These are phyloP conservation scores for Mytilinidion resinicola DNA, from an alignment of 495 filamentous ascomycete genomes.

Conservation along the genomic window DNA sequence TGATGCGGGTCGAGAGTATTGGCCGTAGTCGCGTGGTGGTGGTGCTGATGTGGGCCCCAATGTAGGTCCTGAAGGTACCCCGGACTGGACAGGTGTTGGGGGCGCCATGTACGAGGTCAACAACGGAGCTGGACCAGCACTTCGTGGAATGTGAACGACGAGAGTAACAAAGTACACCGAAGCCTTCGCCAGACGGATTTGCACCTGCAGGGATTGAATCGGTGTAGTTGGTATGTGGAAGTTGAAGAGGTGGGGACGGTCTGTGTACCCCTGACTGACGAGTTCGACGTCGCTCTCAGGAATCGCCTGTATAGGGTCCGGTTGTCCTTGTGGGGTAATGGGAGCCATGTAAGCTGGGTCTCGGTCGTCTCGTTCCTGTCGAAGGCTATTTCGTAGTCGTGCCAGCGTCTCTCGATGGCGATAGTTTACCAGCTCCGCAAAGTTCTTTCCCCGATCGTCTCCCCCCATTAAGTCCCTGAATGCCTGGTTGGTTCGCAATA, in stretches of 20 bases:
- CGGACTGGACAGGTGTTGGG: slow-evolving; percentile 18
- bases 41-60: slow-evolving; percentile 18
- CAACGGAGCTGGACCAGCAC: slow-evolving; percentile 14
- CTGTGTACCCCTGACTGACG: slow-evolving; percentile 23
- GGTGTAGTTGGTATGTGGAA: slow-evolving; percentile 24
- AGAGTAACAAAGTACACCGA: slow-evolving; percentile 32
- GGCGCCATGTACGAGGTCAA: slow-evolving; percentile 22
- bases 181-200: slow-evolving; percentile 29
- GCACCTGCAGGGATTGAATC: slow-evolving; percentile 15
- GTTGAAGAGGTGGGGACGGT: slow-evolving; percentile 17
- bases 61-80: slow-evolving; percentile 8
- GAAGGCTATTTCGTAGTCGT: slow-evolving; percentile 28
- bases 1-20: slow-evolving; percentile 17
- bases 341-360: slow-evolving; percentile 41
- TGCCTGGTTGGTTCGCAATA: slow-evolving; percentile 32
- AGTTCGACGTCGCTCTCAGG: slow-evolving; percentile 26
- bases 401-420: slow-evolving; percentile 25
- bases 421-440: slow-evolving; percentile 28
- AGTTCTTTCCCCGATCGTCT: slow-evolving; percentile 29
- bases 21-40: slow-evolving; percentile 10
- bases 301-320: slow-evolving; percentile 23
- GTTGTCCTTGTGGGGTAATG: slow-evolving; percentile 30
- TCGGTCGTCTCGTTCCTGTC: slow-evolving; percentile 34
- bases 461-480: slow-evolving; percentile 33
- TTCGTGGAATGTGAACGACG: slow-evolving; percentile 17